Conservation (phyloP, 2,329 filamentous ascomycete genomes). For the Beauveria sp. region DNA sequence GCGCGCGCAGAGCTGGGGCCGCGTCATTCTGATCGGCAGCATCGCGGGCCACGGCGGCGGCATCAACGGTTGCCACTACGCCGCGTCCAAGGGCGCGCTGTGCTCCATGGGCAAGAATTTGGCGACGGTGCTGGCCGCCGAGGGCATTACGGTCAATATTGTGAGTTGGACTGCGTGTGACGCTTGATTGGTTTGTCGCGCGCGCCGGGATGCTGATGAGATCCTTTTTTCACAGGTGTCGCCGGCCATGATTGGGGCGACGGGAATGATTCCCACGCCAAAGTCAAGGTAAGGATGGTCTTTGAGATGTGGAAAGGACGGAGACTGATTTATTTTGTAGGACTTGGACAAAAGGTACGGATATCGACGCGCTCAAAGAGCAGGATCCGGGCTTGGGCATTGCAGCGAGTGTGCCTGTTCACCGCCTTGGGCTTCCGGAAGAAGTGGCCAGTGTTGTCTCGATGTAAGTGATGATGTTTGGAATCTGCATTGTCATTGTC, state of each 20-base stretch:
- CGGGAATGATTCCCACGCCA: slow-evolving; percentile 53
- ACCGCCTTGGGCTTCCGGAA: slow-evolving; percentile 25
- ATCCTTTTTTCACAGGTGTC: slow-evolving; percentile 38
- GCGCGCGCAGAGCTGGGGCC: slow-evolving; percentile 52
- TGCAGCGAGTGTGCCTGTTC: slow-evolving; percentile 25
- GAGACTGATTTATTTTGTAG: slow-evolving; percentile 13
- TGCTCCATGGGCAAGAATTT: slow-evolving; percentile 56
- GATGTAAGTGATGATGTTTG: slow-evolving; percentile 20
- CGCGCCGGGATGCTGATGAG: background rate
- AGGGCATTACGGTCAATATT: slow-evolving; percentile 56
- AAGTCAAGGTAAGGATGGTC: background rate
- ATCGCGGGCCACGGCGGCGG: slow-evolving; percentile 57
- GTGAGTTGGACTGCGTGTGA: background rate
- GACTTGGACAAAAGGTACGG: slow-evolving; percentile 22
- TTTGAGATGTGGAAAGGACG: background rate
- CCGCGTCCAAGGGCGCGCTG: slow-evolving; percentile 54
- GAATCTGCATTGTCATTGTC: background rate
- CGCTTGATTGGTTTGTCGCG: background rate
- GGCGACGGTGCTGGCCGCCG: slow-evolving; percentile 48
- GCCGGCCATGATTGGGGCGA: slow-evolving; percentile 60
- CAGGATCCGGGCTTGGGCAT: slow-evolving; percentile 28
- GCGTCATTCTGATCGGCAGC: slow-evolving; percentile 56
- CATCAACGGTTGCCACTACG: slow-evolving; percentile 55
- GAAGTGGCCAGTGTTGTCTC: slow-evolving; percentile 27
- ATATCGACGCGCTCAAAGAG: slow-evolving; percentile 22